A percentile compares a stretch with the other conserved stretches of the same genome.
Conservation (phyloP, 176 grass and related monocot species). For the Phyllostachys edulis region DNA sequence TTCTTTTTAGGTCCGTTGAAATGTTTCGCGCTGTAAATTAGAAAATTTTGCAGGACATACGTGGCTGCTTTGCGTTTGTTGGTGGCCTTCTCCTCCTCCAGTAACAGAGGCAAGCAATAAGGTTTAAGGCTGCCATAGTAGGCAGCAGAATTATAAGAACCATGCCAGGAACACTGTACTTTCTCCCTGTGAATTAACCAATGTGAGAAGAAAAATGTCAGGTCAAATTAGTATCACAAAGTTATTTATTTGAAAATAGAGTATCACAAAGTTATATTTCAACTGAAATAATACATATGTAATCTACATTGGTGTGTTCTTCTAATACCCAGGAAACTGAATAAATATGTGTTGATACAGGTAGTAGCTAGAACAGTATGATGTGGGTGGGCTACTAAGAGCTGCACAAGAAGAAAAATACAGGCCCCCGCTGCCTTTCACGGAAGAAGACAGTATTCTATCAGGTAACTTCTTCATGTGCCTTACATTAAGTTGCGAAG, state of each 20-base stretch:
- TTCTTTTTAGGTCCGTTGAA: not conserved
- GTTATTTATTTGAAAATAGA: not conserved
- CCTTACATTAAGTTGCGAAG: no score
- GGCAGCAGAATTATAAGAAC: slow-evolving; percentile 30
- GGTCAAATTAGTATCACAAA: not conserved
- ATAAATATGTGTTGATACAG: not conserved
- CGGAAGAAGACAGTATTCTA: not conserved
- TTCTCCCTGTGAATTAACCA: slow-evolving; percentile 16
- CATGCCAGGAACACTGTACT: not conserved
- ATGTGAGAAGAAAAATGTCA: not conserved
- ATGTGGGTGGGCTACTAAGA: no score
- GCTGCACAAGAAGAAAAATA: not conserved
- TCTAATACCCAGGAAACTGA: no score
- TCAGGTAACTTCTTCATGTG: not conserved
- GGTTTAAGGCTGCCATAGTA: slow-evolving; percentile 32
- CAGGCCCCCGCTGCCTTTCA: not conserved
- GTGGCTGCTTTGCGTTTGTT: not conserved
- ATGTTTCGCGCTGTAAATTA: not conserved
- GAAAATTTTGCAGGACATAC: slow-evolving; percentile 8
- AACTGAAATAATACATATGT: no score
- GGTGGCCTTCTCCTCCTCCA: not conserved
- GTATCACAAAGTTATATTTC: not conserved
- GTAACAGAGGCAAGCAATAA: slow-evolving; percentile 27
- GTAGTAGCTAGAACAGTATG: no score
- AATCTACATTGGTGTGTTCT: no score